Conservation (phyloP, 805 yeast species). For the Dipodascus albidus region DNA sequence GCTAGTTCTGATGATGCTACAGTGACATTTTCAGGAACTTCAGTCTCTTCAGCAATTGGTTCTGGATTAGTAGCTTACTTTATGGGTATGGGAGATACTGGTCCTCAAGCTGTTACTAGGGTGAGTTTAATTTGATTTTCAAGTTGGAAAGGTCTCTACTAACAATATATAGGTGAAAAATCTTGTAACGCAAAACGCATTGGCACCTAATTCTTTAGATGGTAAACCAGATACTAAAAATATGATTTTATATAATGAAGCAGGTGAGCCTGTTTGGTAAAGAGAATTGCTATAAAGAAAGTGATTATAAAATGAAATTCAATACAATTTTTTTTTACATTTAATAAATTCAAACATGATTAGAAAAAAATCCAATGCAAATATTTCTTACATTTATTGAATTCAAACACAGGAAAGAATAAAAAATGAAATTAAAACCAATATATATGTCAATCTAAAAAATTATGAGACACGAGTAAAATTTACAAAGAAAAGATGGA, state of each 20-base stretch:
- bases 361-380: no score
- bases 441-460: no score
- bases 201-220: slow-evolving; percentile 12
- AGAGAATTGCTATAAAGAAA: no score
- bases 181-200: slow-evolving; percentile 7
- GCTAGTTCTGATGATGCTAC: slow-evolving; percentile 5
- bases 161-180: slow-evolving; percentile 7
- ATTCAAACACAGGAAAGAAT: no score
- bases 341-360: no score
- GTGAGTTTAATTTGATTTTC: slow-evolving; percentile 5
- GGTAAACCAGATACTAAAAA: slow-evolving; percentile 19
- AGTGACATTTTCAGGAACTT: slow-evolving; percentile 49
- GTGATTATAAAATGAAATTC: no score
- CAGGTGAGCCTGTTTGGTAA: slow-evolving; percentile 20
- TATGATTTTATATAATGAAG: slow-evolving; percentile 17
- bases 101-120: slow-evolving; percentile 12
- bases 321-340: no score
- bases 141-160: background rate
- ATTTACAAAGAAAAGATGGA: no score
- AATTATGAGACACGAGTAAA: no score
- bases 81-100: slow-evolving; percentile 23
- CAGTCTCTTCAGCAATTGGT: slow-evolving; percentile 94
- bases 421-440: no score
- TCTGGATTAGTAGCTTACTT: slow-evolving; percentile 82
- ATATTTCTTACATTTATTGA: no score